These are phyloP conservation scores for Emmonsiellopsis sp. DNA, from an alignment of 2,329 filamentous ascomycete genomes.

Conservation along the genomic window DNA sequence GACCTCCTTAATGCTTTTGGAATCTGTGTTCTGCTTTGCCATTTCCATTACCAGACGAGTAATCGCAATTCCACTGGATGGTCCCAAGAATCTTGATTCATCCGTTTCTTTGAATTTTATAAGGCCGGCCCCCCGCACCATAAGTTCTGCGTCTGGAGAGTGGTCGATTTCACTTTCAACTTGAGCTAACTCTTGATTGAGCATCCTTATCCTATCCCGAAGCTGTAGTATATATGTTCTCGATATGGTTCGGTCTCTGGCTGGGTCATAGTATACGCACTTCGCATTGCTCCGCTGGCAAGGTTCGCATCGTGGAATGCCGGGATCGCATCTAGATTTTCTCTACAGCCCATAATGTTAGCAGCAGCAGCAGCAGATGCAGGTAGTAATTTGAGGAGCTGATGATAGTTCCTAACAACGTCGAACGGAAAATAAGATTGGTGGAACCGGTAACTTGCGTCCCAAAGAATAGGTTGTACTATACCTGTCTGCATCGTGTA, in stretches of 20 bases:
- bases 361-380: background rate
- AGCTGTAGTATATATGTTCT: conserved; percentile 88
- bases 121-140: conserved; percentile 76
- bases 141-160: conserved; percentile 65
- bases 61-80: conserved; percentile 92
- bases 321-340: conserved; percentile 93
- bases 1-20: conserved; percentile 83
- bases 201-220: conserved; percentile 71
- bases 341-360: conserved; percentile 46
- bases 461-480: conserved; percentile 5
- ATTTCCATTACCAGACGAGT: conserved; percentile 92
- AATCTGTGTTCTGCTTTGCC: conserved; percentile 85
- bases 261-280: conserved; percentile 92
- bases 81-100: conserved; percentile 82
- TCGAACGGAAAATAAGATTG: background rate
- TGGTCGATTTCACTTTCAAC: conserved; percentile 69
- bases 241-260: conserved; percentile 76
- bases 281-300: conserved; percentile 85
- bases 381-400: background rate
- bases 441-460: background rate
- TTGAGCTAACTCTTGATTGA: conserved; percentile 72
- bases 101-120: conserved; percentile 78
- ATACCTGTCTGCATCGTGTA: conserved; percentile 42
- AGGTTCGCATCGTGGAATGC: conserved; percentile 79
- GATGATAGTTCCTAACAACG: background rate